These are phyloP conservation scores for Hamamelis virginiana DNA, from an alignment of 164 flowering plant genomes.

Conservation along the genomic window DNA sequence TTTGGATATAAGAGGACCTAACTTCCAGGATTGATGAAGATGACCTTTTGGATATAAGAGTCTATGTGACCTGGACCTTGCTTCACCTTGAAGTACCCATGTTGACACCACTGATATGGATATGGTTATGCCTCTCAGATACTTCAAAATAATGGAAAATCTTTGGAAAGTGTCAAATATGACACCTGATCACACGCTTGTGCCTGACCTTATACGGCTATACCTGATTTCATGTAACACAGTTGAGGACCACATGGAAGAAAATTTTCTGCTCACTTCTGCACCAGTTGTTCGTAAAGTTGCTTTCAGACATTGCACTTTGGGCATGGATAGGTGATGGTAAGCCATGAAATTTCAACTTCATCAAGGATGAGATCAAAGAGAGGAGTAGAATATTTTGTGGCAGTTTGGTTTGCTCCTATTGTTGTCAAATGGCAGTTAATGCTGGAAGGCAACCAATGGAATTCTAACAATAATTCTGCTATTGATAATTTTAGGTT, in stretches of 20 bases:
- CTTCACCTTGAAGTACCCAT: too few relatives aligned
- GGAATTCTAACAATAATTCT: neutral
- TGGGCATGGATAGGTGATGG: neutral
- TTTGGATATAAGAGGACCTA: neutral
- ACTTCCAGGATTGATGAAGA: neutral
- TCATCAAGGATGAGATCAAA: neutral
- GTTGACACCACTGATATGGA: too few relatives aligned
- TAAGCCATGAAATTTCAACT: neutral
- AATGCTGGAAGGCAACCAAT: neutral
- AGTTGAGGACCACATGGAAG: neutral
- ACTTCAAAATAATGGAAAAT: too few relatives aligned
- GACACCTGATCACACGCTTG: too few relatives aligned
- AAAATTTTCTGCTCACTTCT: neutral
- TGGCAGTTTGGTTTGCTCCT: neutral
- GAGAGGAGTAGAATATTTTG: neutral
- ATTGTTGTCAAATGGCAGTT: neutral
- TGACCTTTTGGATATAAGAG: neutral
- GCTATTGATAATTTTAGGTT: conserved; percentile 1
- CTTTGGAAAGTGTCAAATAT: too few relatives aligned
- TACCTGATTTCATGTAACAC: too few relatives aligned
- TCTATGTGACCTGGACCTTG: too few relatives aligned
- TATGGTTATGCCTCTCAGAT: too few relatives aligned
- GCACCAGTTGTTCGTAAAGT: neutral
- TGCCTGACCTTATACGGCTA: too few relatives aligned
- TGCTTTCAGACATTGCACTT: neutral